Evolutionary conservation across 768 basidiomycete genomes (phyloP).

Genomic region (Leucocoprinus birnbaumii): DNA sequence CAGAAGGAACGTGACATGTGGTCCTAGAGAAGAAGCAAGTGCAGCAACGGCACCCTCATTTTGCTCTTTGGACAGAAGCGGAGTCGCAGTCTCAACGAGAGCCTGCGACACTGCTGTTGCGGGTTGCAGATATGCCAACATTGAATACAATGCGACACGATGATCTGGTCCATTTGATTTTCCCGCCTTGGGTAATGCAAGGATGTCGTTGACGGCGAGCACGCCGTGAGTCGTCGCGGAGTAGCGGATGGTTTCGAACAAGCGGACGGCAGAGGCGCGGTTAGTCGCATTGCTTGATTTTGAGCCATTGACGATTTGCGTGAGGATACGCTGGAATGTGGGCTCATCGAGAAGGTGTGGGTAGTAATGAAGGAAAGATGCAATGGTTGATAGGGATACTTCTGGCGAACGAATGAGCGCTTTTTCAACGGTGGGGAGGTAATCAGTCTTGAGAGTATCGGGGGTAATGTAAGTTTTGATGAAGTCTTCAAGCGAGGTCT

Average conservation of each 20-base stretch:
- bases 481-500: conserved; percentile 63
- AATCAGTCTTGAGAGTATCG: conserved; percentile 45
- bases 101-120: conserved; percentile 35
- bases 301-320: conserved; percentile 59
- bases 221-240: not conserved
- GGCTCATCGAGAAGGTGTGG: conserved; percentile 43
- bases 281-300: conserved; percentile 72
- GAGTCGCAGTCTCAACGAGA: conserved; percentile 42
- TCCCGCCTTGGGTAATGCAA: conserved; percentile 73
- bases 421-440: conserved; percentile 79
- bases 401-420: conserved; percentile 82
- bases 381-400: conserved; percentile 57
- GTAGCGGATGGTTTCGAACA: conserved; percentile 51
- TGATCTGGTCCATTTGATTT: conserved; percentile 91
- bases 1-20: conserved; percentile 60
- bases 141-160: conserved; percentile 74
- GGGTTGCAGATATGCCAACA: conserved; percentile 58
- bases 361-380: conserved; percentile 57
- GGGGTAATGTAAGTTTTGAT: conserved; percentile 47
- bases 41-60: conserved; percentile 62
- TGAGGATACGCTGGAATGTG: conserved; percentile 51
- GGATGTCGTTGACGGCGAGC: conserved; percentile 57
- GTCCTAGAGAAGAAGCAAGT: conserved; percentile 51
- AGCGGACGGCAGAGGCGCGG: conserved; percentile 48
- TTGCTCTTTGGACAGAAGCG: conserved; percentile 67